Percentiles rank a stretch among this genome's conserved stretches.
Evolutionary conservation across 2,329 filamentous ascomycete species (phyloP).

Genomic region (Didymella sp.): DNA sequence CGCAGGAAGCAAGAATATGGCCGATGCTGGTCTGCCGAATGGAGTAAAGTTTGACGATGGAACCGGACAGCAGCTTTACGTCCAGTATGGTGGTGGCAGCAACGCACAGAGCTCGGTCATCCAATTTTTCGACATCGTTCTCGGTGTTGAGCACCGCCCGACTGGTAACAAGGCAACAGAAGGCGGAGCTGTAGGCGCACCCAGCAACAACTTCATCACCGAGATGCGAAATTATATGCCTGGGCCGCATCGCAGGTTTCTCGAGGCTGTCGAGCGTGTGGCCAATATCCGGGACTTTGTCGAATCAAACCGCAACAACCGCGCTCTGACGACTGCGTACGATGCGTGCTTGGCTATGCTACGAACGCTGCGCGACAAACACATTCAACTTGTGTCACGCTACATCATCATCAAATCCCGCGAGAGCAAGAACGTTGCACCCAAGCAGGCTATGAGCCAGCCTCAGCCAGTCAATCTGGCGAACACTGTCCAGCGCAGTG

Average conservation of each 20-base stretch:
- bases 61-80: conserved; percentile 70
- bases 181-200: conserved; percentile 49
- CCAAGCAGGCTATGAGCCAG: conserved; percentile 53
- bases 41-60: conserved; percentile 90
- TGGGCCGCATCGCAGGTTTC: conserved; percentile 85
- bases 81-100: conserved; percentile 90
- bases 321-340: conserved; percentile 77
- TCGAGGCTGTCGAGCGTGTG: conserved; percentile 77
- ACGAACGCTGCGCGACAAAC: conserved; percentile 82
- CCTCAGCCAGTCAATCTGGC: conserved; percentile 65
- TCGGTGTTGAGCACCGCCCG: conserved; percentile 88
- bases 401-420: conserved; percentile 93
- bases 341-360: conserved; percentile 88
- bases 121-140: conserved; percentile 93
- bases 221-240: conserved; percentile 99
- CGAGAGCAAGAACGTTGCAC: conserved; percentile 70
- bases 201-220: conserved; percentile 86
- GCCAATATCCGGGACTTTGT: conserved; percentile 91
- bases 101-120: conserved; percentile 97
- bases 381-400: conserved; percentile 93
- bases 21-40: conserved; percentile 84
- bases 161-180: conserved; percentile 72
- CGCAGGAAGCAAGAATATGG: conserved; percentile 97
- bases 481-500: conserved; percentile 46
- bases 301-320: conserved; percentile 65